Evolutionary conservation across 495 filamentous ascomycete genomes (phyloP).

Genomic region (Penicillium antarcticum): DNA sequence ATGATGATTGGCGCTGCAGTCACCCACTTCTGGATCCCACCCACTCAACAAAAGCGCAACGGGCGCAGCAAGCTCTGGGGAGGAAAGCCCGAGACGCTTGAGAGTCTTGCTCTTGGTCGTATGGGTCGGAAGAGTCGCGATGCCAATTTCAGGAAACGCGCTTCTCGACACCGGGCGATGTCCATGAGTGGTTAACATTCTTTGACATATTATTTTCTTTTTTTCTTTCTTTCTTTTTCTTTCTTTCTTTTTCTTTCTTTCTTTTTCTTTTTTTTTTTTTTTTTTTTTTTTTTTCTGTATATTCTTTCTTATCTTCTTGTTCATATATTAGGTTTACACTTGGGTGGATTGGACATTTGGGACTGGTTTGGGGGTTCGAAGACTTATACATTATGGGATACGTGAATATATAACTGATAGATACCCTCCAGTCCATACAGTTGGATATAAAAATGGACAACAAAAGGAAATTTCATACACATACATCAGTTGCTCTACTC

Average conservation of each 20-base stretch:
- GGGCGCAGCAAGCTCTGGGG: constrained; percentile 33
- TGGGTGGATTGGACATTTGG: too few species aligned
- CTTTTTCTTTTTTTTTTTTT: background rate
- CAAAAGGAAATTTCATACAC: too few species aligned
- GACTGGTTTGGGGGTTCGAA: too few species aligned
- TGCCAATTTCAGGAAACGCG: constrained; percentile 21
- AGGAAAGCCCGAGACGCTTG: constrained; percentile 39
- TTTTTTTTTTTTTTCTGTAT: too few species aligned
- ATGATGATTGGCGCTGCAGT: constrained; percentile 46
- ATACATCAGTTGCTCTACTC: too few species aligned
- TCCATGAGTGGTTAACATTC: constrained; percentile 14
- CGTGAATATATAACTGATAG: too few species aligned
- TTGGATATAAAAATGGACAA: too few species aligned
- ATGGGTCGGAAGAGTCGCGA: constrained; percentile 39
- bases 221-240: background rate
- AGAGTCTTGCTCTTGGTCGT: constrained; percentile 38
- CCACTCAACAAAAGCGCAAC: constrained; percentile 27
- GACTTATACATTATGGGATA: too few species aligned
- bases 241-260: background rate
- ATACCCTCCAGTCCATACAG: too few species aligned
- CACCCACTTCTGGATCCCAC: constrained; percentile 45
- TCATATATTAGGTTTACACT: too few species aligned
- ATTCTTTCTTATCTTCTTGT: too few species aligned
- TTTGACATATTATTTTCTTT: background rate
- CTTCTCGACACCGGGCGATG: constrained; percentile 15